A percentile compares a stretch with the other conserved stretches of the same genome.
These are phyloP conservation scores for Sclerotiophoma versabilis DNA, from an alignment of 2,329 filamentous ascomycete genomes.

Conservation along the genomic window DNA sequence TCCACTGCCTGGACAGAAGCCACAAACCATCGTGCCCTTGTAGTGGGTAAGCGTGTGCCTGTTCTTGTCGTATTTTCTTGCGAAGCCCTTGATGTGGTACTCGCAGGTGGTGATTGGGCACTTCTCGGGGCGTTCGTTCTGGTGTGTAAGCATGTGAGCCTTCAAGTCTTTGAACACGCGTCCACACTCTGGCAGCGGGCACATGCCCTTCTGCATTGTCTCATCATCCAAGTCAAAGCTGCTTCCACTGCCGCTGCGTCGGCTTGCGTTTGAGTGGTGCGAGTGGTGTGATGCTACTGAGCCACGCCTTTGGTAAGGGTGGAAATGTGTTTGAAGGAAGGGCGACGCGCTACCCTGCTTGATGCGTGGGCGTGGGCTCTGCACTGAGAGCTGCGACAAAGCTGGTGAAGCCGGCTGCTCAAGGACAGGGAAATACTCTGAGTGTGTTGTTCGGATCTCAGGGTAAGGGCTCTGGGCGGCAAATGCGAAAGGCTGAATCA, in stretches of 20 bases:
- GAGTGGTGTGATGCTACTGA: slow-evolving; percentile 77
- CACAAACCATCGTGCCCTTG: slow-evolving; percentile 97
- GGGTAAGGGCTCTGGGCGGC: slow-evolving; percentile 51
- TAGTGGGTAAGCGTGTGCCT: slow-evolving; percentile 93
- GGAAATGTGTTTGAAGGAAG: slow-evolving; percentile 65
- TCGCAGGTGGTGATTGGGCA: slow-evolving; percentile 92
- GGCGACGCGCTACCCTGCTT: slow-evolving; percentile 70
- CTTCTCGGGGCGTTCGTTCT: slow-evolving; percentile 89
- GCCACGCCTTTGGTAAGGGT: slow-evolving; percentile 67
- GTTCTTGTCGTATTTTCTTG: slow-evolving; percentile 96
- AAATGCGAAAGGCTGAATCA: slow-evolving; percentile 62
- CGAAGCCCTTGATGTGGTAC: slow-evolving; percentile 91
- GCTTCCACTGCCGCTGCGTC: slow-evolving; percentile 51
- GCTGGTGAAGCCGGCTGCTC: slow-evolving; percentile 67
- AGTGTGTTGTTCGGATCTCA: slow-evolving; percentile 50
- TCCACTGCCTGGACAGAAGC: slow-evolving; percentile 89
- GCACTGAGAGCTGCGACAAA: slow-evolving; percentile 61
- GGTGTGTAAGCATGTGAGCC: slow-evolving; percentile 93
- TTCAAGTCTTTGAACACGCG: slow-evolving; percentile 89
- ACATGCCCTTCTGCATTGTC: slow-evolving; percentile 73
- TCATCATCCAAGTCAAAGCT: slow-evolving; percentile 51
- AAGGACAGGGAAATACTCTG: slow-evolving; percentile 52
- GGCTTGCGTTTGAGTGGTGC: slow-evolving; percentile 66
- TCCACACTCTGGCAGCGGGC: slow-evolving; percentile 84
- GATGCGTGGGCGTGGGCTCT: slow-evolving; percentile 53